Conservation (phyloP, 768 basidiomycete species). For the Lepiota subincarnata region DNA sequence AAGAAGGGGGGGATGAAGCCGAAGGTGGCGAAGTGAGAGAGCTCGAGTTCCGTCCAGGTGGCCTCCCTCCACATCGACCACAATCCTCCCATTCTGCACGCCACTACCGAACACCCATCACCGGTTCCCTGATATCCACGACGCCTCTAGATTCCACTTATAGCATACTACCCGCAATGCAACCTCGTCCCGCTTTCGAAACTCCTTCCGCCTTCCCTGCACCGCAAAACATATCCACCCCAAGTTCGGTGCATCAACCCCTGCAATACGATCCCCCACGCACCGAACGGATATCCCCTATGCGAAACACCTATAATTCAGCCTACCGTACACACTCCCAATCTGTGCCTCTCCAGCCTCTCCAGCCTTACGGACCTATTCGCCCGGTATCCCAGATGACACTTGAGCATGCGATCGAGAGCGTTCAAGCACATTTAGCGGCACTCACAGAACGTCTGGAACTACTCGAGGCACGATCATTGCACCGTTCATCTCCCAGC, state of each 20-base stretch:
- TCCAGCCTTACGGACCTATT: slow-evolving; percentile 30
- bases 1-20: slow-evolving; percentile 25
- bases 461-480: slow-evolving; percentile 47
- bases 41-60: slow-evolving; percentile 23
- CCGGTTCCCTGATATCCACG: slow-evolving; percentile 56
- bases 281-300: slow-evolving; percentile 31
- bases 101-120: slow-evolving; percentile 75
- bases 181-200: slow-evolving; percentile 68
- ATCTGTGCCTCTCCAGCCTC: slow-evolving; percentile 14
- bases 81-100: slow-evolving; percentile 75
- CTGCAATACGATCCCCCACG: slow-evolving; percentile 24
- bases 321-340: slow-evolving; percentile 27
- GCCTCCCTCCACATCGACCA: slow-evolving; percentile 39
- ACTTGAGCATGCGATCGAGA: slow-evolving; percentile 76
- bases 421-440: slow-evolving; percentile 75
- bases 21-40: slow-evolving; percentile 47
- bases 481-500: slow-evolving; percentile 37
- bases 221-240: slow-evolving; percentile 32
- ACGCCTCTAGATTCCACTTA: slow-evolving; percentile 34
- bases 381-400: slow-evolving; percentile 47
- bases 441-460: slow-evolving; percentile 84
- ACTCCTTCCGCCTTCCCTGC: slow-evolving; percentile 70
- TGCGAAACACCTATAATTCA: slow-evolving; percentile 30
- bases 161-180: slow-evolving; percentile 54
- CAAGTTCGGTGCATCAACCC: slow-evolving; percentile 13